Base-by-base conservation (phyloP, 768 basidiomycete species). In the Coprinellus aureogranulatus region DNA sequence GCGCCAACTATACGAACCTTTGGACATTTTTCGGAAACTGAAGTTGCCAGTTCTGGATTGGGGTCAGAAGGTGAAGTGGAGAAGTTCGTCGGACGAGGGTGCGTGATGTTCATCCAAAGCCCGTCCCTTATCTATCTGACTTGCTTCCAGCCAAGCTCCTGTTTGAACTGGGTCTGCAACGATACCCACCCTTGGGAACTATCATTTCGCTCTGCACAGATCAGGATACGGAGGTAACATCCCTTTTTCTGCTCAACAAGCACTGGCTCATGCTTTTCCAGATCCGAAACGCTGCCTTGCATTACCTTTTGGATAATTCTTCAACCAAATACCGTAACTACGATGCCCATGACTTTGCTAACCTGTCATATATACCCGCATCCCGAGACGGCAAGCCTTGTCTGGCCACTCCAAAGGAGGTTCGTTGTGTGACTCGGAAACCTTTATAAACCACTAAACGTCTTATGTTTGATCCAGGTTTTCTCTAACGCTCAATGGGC, bases 21-120 rank as follows among this genome's bases (percentile, higher is more conserved):
- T 78, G 1, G 86, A 88, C 34, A 75, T 79, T 2, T 84, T 94
- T 54, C 81, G 92, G 14, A 77, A 82, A 49, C 74, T 98, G 5
- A 82, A 83, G 8, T 72, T 98, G 23, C 93, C 95, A 3, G 67
- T 97, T 2, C 77, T 98, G 42, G 92, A 94, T 62, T 99, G 96
- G 96, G 88, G 89, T 1, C 76, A 75, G 26, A 77, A 85, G 58
- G 73, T 74, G 1, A 94, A 89, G 68, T 99, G 96, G 96, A 81
- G 82, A 58, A 71, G 78, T 4, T 82, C 80, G 10, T 93, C 93
- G 0, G 92, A 94, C 27, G 95, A 97, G 87, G 93, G 94, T 90
- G 40, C 31, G 44, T 28, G 73, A n/a, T n/a, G n/a, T n/a, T n/a
- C n/a, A n/a, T n/a, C n/a, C 34, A n/a, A 45, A 11, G 58, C 40